These are phyloP conservation scores for Sinapis alba DNA, from an alignment of 441 rosid genomes.

Conservation along the genomic window DNA sequence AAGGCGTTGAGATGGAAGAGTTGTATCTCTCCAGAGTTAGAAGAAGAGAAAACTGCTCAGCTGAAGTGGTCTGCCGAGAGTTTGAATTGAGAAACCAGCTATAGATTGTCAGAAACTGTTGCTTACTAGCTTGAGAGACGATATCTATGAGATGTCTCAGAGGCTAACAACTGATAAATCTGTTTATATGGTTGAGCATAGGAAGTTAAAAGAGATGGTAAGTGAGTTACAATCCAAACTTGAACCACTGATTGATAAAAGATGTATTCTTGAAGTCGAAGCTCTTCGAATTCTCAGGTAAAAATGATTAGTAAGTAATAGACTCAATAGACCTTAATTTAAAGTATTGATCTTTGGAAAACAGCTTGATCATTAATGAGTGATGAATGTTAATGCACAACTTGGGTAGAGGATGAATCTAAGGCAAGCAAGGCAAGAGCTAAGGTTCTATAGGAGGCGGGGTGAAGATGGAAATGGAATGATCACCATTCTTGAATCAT, in stretches of 20 bases:
- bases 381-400: slow-evolving; percentile 45
- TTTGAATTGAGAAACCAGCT: slow-evolving; percentile 76
- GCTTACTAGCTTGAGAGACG: slow-evolving; percentile 58
- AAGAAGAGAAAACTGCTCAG: slow-evolving; percentile 56
- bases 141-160: slow-evolving; percentile 71
- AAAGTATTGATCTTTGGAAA: slow-evolving; percentile 13
- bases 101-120: slow-evolving; percentile 86
- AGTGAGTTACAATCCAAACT: slow-evolving; percentile 52
- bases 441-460: slow-evolving; percentile 78
- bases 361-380: neutral
- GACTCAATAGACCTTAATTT: neutral
- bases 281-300: slow-evolving; percentile 83
- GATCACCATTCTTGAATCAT: slow-evolving; percentile 40
- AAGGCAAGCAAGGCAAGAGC: slow-evolving; percentile 84
- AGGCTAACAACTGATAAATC: slow-evolving; percentile 69
- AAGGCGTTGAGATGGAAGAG: slow-evolving; percentile 56
- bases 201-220: slow-evolving; percentile 45
- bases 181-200: slow-evolving; percentile 48
- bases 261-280: slow-evolving; percentile 69
- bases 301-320: slow-evolving; percentile 11
- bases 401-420: slow-evolving; percentile 95
- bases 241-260: slow-evolving; percentile 60
- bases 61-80: slow-evolving; percentile 50
- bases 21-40: slow-evolving; percentile 45
- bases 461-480: slow-evolving; percentile 85